Base-by-base conservation (phyloP, 805 yeast species). In the Blastobotrys chiropterorum region DNA sequence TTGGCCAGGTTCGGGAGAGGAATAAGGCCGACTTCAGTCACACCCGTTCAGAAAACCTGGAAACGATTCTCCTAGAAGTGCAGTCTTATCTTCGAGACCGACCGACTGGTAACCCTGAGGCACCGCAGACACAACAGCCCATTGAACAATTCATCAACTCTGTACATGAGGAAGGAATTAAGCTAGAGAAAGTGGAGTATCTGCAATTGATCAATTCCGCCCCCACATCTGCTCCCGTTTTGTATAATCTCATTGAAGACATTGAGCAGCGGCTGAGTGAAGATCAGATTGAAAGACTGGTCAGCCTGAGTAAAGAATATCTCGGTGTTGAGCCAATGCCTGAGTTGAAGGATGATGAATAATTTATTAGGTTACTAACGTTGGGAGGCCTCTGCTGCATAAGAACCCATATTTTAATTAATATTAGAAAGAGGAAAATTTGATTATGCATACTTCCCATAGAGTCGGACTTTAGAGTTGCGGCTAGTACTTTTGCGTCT, bases 251-350 rank as follows among this genome's bases (percentile, higher is more conserved):
- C 26, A 81, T 92, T 1, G 99, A 92, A 64, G 98, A 94, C 64
- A 92, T 96, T 67, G 99, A 92, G 59, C 82, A 80, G 55, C 74
- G 99, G 59, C 85, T 90, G 60, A 69, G 72, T n/a, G 87, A 86
- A 53, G 85, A 79, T 1, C 76, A 82, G 54, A 75, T 86, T 47
- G 78, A 81, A 45, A 70, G 72, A 2, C 77, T 92, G 1, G 56
- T 92, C 30, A 77, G 70, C 3, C 74, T 82, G 48, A 73, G 88
- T 16, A 61, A 68, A n/a, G 73, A 73, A 40, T 70, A 59, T 52
- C 56, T 67, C 2, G 69, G 71, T 3, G 43, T 13, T 11, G 70
- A 66, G 56, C 66, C 64, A 3, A 50, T 57, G 7, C 67, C 68
- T 17, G 62, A 60, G 5, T 19, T 20, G 2, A n/a, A 22, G 8